Conservation (phyloP, 2,329 filamentous ascomycete species). For the Huntiella bhutanensis region DNA sequence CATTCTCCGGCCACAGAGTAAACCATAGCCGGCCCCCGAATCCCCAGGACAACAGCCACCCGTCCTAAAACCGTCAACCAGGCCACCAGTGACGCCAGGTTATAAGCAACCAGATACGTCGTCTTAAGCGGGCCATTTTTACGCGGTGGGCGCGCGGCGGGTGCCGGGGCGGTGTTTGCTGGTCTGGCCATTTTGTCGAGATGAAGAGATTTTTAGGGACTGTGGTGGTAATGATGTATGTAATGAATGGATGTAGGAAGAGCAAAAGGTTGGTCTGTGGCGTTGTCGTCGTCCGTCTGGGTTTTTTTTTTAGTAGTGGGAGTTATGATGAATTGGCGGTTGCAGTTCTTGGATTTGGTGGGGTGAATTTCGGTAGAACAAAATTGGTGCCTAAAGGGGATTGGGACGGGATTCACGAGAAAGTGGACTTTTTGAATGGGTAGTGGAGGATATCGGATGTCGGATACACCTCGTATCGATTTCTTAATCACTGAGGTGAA, state of each 20-base stretch:
- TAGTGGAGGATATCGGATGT: no score
- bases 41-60: constrained; percentile 35
- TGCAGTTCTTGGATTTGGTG: no score
- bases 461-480: no score
- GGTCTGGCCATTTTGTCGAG: constrained; percentile 2
- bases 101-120: constrained; percentile 71
- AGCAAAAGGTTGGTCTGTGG: background rate
- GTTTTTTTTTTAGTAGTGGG: background rate
- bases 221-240: background rate
- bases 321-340: no score
- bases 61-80: constrained; percentile 64
- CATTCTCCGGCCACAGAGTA: constrained; percentile 45
- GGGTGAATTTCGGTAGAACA: no score
- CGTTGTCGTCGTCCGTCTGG: background rate
- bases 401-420: no score
- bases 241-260: background rate
- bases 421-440: no score
- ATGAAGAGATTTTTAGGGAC: background rate
- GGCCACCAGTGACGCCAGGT: constrained; percentile 53
- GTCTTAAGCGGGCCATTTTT: constrained; percentile 24
- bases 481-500: no score
- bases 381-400: no score
- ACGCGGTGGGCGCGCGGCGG: constrained; percentile 12
- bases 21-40: constrained; percentile 37
- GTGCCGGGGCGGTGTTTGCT: constrained; percentile 13